These are phyloP conservation scores for Fusarium sp. DNA, from an alignment of 2,329 filamentous ascomycete species.

Conservation along the genomic window DNA sequence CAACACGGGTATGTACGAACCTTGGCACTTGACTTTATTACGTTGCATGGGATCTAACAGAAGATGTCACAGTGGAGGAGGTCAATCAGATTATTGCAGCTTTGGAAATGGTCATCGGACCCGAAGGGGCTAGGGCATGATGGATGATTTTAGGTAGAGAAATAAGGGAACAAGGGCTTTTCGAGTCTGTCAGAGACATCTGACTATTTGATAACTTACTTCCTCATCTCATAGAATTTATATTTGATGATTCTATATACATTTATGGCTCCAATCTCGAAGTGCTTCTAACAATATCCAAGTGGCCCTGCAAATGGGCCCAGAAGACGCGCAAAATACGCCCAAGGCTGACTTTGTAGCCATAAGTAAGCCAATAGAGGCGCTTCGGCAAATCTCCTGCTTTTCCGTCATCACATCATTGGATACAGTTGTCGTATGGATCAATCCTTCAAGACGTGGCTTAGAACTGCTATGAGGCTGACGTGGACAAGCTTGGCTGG, in stretches of 20 bases:
- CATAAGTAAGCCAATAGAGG: too few relatives aligned
- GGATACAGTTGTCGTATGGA: background rate
- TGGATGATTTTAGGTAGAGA: background rate
- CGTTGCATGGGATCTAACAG: background rate
- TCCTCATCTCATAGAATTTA: too few relatives aligned
- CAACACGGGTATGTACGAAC: background rate
- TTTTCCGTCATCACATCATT: too few relatives aligned
- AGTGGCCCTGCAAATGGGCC: too few relatives aligned
- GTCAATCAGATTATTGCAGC: background rate
- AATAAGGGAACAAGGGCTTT: too few relatives aligned
- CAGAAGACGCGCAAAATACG: too few relatives aligned
- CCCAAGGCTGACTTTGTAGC: too few relatives aligned
- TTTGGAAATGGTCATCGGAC: background rate
- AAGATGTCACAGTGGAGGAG: slow-evolving; percentile 1
- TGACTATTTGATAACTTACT: too few relatives aligned
- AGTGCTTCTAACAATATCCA: too few relatives aligned
- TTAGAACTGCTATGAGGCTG: background rate
- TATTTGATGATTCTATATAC: too few relatives aligned
- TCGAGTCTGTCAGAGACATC: background rate
- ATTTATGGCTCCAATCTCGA: too few relatives aligned
- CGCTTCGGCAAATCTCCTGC: too few relatives aligned
- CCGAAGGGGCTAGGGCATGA: background rate
- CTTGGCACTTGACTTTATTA: background rate
- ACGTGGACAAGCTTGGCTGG: background rate
- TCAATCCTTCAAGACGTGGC: background rate